These are phyloP conservation scores for Plasmodium chabaudi DNA, from an alignment of 169 alveolate genomes.

Conservation along the genomic window DNA sequence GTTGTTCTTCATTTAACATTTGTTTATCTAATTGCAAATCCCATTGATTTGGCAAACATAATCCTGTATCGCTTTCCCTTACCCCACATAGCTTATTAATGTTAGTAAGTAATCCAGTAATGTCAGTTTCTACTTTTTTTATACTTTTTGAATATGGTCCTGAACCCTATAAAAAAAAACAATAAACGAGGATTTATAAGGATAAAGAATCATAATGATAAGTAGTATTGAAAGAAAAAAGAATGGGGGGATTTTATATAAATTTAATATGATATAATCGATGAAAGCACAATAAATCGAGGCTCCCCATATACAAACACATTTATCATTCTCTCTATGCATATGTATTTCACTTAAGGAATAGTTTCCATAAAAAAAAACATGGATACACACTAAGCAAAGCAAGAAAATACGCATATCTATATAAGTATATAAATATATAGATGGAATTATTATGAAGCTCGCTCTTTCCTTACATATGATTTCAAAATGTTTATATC, in stretches of 20 bases:
- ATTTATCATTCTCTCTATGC: too few species aligned
- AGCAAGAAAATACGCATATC: background rate
- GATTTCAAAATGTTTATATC: slow-evolving; percentile 77
- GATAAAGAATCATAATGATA: background rate
- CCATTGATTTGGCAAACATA: slow-evolving; percentile 99
- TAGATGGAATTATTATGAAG: background rate
- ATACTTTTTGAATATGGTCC: slow-evolving; percentile 86
- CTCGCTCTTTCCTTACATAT: slow-evolving; percentile 39
- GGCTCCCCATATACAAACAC: too few species aligned
- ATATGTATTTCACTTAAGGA: too few species aligned
- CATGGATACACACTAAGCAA: background rate
- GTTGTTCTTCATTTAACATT: slow-evolving; percentile 95
- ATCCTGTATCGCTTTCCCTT: slow-evolving; percentile 99
- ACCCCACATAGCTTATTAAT: slow-evolving; percentile 90
- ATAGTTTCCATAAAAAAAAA: background rate
- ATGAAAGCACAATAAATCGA: too few species aligned
- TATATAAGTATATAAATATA: background rate
- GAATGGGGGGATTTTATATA: too few species aligned
- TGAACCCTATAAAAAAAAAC: slow-evolving; percentile 78
- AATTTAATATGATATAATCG: too few species aligned
- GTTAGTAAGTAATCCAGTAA: slow-evolving; percentile 78
- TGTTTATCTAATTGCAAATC: slow-evolving; percentile 97
- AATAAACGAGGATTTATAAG: background rate
- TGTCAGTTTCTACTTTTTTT: slow-evolving; percentile 83
- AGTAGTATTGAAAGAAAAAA: background rate